Base-by-base conservation (phyloP, 2,329 filamentous ascomycete species). In the Nothophaeocryptopus gaeumannii region DNA sequence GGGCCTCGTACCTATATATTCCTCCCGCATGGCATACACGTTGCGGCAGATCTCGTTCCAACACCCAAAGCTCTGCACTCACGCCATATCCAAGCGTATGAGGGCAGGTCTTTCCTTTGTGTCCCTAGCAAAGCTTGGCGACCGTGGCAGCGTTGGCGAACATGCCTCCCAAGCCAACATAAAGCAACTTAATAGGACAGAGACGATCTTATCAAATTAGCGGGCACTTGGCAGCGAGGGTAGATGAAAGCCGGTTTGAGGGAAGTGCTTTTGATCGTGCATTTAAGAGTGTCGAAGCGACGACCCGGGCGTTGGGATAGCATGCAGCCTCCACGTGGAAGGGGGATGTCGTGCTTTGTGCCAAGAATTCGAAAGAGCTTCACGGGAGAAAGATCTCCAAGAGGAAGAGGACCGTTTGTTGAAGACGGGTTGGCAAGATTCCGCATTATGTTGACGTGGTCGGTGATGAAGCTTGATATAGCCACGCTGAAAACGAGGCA, bases 321-420 rank as follows among this genome's bases (percentile, higher is more conserved):
- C 26, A 44, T 38, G 38, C 14, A 16, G 16, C 8, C 16, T 39
- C 14, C 39, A 44, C 37, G 37, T 45, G 48, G 36, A 11, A 26
- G 39, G 37, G 37, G 26, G 45, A 52, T 52, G 50, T 47, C 45
- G 50, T 52, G 50, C 14, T 43, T 13, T 30, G 30, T 15, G 40
- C 40, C 40, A 43, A 43, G 40, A 43, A 43, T 43, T 43, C 40
- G 40, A 26, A 26, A 26, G 20, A 26, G 20, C 20, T 26, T 26
- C 20, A 26, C 3, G 20, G 20, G 20, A 26, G 20, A 26, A 26
- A 26, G 20, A 26, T 26, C 20, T 26, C 20, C 20, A 26, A 26
- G 20, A 26, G 20, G 3, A 26, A 26, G 20, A 4, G 4, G 20
- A 4, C 20, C 20, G 20, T 26, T 26, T 26, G 20, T 26, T 26